Evolutionary conservation across 768 basidiomycete genomes (phyloP).

Genomic region (Pleurotus pulmonarius): DNA sequence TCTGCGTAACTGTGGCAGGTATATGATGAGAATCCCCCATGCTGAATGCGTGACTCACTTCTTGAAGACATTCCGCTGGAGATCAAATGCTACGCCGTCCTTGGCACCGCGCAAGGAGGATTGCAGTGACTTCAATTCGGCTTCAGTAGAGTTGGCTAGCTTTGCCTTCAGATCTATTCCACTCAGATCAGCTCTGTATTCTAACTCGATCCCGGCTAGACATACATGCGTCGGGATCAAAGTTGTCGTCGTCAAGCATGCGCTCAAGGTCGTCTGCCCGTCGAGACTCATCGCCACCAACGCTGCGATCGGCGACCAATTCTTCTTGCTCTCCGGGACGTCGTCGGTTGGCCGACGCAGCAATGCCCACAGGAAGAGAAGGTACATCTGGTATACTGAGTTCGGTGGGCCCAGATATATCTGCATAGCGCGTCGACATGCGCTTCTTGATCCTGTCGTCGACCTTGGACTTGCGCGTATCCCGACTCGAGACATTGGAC

Average conservation of each 20-base stretch:
- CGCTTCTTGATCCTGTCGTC: constrained; percentile 96
- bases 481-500: constrained; percentile 27
- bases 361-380: constrained; percentile 43
- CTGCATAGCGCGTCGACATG: constrained; percentile 92
- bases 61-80: constrained; percentile 93
- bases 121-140: constrained; percentile 71
- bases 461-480: constrained; percentile 51
- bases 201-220: constrained; percentile 15
- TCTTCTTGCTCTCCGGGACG: constrained; percentile 36
- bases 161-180: constrained; percentile 71
- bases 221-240: constrained; percentile 89
- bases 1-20: constrained; percentile 78
- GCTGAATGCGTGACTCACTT: constrained; percentile 44
- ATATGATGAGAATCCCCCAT: too few species aligned
- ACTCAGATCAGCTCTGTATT: background rate
- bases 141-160: constrained; percentile 85
- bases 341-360: constrained; percentile 24
- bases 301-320: constrained; percentile 37
- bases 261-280: constrained; percentile 57
- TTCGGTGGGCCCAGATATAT: constrained; percentile 71
- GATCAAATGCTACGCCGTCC: constrained; percentile 69
- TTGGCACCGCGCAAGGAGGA: constrained; percentile 70
- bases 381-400: constrained; percentile 55
- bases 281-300: constrained; percentile 29
- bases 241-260: constrained; percentile 68